Base-by-base conservation (phyloP, 768 basidiomycete genomes). In the Cystobasidium tubakii region DNA sequence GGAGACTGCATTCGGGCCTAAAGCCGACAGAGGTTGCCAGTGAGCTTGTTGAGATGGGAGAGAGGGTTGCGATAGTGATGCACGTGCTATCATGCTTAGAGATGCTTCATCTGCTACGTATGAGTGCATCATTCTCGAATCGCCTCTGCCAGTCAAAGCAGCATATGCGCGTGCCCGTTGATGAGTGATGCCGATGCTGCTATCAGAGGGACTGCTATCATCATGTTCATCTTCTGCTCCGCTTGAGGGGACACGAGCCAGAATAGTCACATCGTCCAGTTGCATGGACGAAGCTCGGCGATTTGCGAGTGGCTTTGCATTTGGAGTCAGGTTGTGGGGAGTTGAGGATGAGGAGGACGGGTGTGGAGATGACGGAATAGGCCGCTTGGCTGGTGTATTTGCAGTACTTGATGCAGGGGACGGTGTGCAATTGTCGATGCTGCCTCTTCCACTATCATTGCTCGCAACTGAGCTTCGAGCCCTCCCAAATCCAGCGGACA, bases 161-260 rank as follows among this genome's bases (percentile, higher is more conserved):
- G 57, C 57, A 39, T 62, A 62, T 13, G 57, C 57, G 15, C 36
- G 57, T 9, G 57, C 57, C 15, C 57, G 15, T 23, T 62, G 57
- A 3, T 62, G 31, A 17, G 25, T 33, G 57, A 62, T 57, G 54
- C 23, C 54, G 54, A 42, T 62, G 4, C 36, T 39, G 57, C 10
- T 23, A 39, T 21, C 57, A 31, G 31, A 62, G 4, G 6, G 29
- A 39, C 36, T 39, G 57, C 57, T 62, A 13, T 62, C 57, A 12
- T 31, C 29, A 7, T 55, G 23, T 4, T 39, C n/a, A 2, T 62
- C 57, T 23, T 62, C 31, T 29, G 31, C 36, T 33, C 31, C 29
- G 25, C 29, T 31, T 13, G 36, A 39, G 3, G 36, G 57, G 36
- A 39, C 31, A 3, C 31, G 13, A 39, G 19, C 27, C 57, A 62